A percentile compares a stretch with the other conserved stretches of the same genome.
These are phyloP conservation scores for Exophiala dermatitidis DNA, from an alignment of 2,329 filamentous ascomycete species.

Conservation along the genomic window DNA sequence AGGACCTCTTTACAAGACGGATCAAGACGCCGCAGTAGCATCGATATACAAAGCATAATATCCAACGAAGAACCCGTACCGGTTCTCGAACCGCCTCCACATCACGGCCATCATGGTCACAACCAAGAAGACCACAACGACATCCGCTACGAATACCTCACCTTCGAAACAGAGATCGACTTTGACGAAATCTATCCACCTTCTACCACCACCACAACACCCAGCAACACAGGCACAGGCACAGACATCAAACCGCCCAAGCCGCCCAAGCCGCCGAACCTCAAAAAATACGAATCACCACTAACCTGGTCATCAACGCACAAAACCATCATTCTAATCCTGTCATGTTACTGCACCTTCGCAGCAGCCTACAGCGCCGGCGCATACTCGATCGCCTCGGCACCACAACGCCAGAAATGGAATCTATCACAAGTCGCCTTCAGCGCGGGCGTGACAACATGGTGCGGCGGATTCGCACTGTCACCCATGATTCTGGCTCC, in stretches of 20 bases:
- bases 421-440: constrained; percentile 57
- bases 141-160: constrained; percentile 54
- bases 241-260: constrained; percentile 23
- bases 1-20: no score
- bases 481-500: constrained; percentile 85
- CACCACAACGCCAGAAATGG: constrained; percentile 60
- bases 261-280: constrained; percentile 48
- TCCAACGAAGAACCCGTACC: constrained; percentile 13
- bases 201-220: no score
- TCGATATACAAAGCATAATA: constrained; percentile 10
- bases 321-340: constrained; percentile 63
- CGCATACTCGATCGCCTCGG: constrained; percentile 64
- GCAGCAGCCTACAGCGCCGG: constrained; percentile 76
- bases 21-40: not conserved
- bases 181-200: constrained; percentile 32
- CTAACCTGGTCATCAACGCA: constrained; percentile 63
- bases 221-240: not conserved
- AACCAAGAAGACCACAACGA: constrained; percentile 8
- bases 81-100: constrained; percentile 5
- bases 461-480: constrained; percentile 71
- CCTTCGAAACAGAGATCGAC: constrained; percentile 55
- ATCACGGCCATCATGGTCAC: not conserved
- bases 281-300: constrained; percentile 61
- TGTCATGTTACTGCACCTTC: constrained; percentile 69
- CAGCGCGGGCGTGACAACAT: constrained; percentile 67